Conservation (phyloP, 441 rosid species). For the Omphalea diandra region DNA sequence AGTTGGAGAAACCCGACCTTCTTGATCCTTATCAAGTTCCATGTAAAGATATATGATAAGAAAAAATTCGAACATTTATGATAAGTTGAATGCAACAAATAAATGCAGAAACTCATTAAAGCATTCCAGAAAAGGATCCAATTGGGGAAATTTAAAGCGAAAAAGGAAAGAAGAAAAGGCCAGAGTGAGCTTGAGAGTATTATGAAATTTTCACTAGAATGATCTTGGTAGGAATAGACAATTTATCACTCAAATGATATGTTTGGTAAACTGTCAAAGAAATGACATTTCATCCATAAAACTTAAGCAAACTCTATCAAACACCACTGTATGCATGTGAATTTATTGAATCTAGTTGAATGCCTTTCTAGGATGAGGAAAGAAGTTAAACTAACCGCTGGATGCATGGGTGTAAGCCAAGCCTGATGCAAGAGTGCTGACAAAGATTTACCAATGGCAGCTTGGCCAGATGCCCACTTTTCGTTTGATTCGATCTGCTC, state of each 20-base stretch:
- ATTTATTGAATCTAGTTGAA: background rate
- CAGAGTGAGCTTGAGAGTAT: background rate
- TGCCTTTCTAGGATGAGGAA: background rate
- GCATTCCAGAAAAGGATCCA: background rate
- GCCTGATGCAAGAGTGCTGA: conserved; percentile 70
- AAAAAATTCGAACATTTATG: background rate
- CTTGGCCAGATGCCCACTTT: conserved; percentile 55
- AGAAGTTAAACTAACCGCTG: conserved; percentile 38
- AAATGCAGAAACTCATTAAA: background rate
- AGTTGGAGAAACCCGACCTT: conserved; percentile 41
- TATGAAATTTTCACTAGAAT: conserved; percentile 1
- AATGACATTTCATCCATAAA: conserved; percentile 13
- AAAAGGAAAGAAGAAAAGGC: background rate
- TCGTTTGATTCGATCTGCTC: conserved; percentile 43
- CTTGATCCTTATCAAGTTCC: conserved; percentile 39
- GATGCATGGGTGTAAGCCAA: conserved; percentile 52
- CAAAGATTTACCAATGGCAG: conserved; percentile 61
- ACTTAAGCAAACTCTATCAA: background rate
- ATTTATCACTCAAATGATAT: background rate
- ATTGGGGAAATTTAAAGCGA: background rate
- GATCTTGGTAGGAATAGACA: background rate
- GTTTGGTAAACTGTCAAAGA: conserved; percentile 12
- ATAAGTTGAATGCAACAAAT: no score
- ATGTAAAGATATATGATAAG: background rate
- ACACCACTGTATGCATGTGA: no score